Base-by-base conservation (phyloP, 2,329 filamentous ascomycete genomes). In the Alternaria metachromatica region DNA sequence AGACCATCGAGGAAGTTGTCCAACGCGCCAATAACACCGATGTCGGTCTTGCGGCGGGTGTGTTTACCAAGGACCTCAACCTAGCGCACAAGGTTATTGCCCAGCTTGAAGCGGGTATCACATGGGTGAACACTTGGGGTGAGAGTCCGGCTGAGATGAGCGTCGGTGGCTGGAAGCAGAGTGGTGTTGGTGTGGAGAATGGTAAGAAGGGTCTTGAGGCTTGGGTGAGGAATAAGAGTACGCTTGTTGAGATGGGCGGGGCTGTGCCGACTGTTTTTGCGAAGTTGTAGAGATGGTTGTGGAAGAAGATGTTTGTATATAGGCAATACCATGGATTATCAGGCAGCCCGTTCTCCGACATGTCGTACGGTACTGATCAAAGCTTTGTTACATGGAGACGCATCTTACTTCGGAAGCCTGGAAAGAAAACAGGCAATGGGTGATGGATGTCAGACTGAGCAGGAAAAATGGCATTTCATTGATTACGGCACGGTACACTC, bases 41-140 rank as follows among this genome's bases (percentile, higher is more conserved):
- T 20, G 84, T 96, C 59, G 93, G 93, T 26, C 88, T 97, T 4
- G 93, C 93, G 0, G 94, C 93, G 0, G 93, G 93, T 20, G 91
- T 97, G 1, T 95, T 96, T 70, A 92, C 92, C 0, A 87, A 87
- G 62, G 88, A 96, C 69, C 80, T 97, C 56, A 90, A 92, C 71
- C 76, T 86, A 51, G 93, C 92, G 59, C 92, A 97, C 74, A 84
- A 87, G 46, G 87, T 95, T 1, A 85, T 95, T 45, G 85, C 87
- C 23, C 85, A 88, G 73, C 82, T 97, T 6, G 87, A 96, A 76
- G 93, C 93, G 0, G 93, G 93, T 33, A 97, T 97, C 74, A 96
- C 92, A 1, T 97, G 93, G 93, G 86, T 97, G 56, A 97, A 97
- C 79, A 94, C 92, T 0, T 97, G 94, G 94, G 93, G 94, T n/a